Base-by-base conservation (phyloP, 2,329 filamentous ascomycete genomes). In the Nigrospora sphaerica region DNA sequence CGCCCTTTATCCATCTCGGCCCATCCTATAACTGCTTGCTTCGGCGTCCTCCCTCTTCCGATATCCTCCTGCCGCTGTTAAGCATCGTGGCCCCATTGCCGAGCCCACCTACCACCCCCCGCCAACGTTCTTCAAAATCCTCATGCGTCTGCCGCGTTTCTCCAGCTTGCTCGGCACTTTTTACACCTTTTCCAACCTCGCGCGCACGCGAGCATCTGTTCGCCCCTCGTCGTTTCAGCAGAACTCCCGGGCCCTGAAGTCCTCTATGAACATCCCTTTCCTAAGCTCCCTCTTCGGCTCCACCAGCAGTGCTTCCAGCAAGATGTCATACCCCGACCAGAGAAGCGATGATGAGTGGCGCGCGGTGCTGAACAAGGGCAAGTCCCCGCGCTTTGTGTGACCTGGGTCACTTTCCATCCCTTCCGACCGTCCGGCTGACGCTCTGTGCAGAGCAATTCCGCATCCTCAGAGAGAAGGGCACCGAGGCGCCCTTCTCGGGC, bases 381-480 rank as follows among this genome's bases (percentile, higher is more conserved):
- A 54, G 65, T 53, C 28, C 13, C 41, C 7, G 32, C 39, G 40
- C 38, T 17, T 11, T 45, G 14, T 3, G n/a, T n/a, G 38, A 3
- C 18, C 45, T 42, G 14, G 39, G 14, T 36, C 16, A 28, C n/a
- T 31, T 23, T 23, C 19, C 23, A 28, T 28, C 23, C 23, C 31
- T 18, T 35, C 42, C 44, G 31, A 16, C 45, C 19, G n/a, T 12
- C 9, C 35, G 12, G 19, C 33, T 44, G 13, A 44, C 19, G 28
- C 33, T 14, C 4, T 19, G 4, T 42, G n/a, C 58, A 95, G 92
- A 96, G 61, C 93, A 98, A 77, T 98, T 97, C 74, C 88, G 88
- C 54, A 79, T 98, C 62, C 81, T 98, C 46, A 86, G 93, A 52
- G 73, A 95, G 65, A 92, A 96, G 66, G 93, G 91, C 58, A 98